These are phyloP conservation scores for Pseudocercospora ulei DNA, from an alignment of 2,329 filamentous ascomycete species.

Conservation along the genomic window DNA sequence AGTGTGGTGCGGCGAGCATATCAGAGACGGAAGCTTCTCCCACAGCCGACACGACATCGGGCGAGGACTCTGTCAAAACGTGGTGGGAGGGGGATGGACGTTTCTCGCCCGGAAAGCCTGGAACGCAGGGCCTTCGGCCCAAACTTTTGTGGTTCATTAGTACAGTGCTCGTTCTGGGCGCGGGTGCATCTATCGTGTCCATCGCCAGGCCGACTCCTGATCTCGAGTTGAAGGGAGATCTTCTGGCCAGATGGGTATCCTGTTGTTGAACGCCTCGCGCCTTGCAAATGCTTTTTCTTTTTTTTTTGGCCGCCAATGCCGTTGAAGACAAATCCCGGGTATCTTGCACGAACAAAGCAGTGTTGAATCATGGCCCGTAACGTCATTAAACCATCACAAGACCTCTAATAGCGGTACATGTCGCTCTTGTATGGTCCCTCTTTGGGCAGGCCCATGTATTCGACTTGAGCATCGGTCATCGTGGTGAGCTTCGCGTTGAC, in stretches of 20 bases:
- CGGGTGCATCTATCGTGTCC: conserved; percentile 16
- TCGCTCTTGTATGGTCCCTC: conserved; percentile 96
- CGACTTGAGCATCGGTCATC: conserved; percentile 76
- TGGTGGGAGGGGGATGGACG: too few species aligned
- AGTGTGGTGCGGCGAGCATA: too few species aligned
- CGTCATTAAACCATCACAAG: conserved; percentile 19
- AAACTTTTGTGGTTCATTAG: conserved; percentile 9
- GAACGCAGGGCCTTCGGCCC: neutral
- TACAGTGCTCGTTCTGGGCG: conserved; percentile 13
- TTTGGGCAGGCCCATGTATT: conserved; percentile 78
- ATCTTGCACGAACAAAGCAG: conserved; percentile 19
- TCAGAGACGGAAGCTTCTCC: too few species aligned
- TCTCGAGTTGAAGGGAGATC: conserved; percentile 22
- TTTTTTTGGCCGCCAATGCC: conserved; percentile 22
- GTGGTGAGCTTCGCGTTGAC: conserved; percentile 88
- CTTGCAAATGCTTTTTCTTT: conserved; percentile 24
- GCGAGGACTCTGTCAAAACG: too few species aligned
- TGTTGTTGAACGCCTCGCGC: conserved; percentile 27
- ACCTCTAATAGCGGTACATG: conserved; percentile 65
- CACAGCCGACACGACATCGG: too few species aligned
- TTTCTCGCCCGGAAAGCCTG: conserved; percentile 3
- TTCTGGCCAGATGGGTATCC: conserved; percentile 14
- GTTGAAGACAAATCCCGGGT: conserved; percentile 23
- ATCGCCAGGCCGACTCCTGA: conserved; percentile 15
- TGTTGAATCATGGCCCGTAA: conserved; percentile 26